These are phyloP conservation scores for Cercospora nicotianae DNA, from an alignment of 2,329 filamentous ascomycete genomes.

Conservation along the genomic window DNA sequence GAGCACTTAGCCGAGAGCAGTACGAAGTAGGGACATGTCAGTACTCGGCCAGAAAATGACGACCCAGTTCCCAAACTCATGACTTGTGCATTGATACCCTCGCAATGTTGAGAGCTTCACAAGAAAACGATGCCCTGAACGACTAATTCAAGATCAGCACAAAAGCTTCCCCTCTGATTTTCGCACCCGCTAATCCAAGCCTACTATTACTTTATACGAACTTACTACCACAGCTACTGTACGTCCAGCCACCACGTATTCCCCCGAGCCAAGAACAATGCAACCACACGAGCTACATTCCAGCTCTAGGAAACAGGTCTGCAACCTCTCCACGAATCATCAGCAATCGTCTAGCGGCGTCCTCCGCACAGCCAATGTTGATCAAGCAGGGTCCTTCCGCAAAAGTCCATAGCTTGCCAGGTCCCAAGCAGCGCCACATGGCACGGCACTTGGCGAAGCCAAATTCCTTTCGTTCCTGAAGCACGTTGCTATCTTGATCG, in stretches of 20 bases:
- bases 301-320: background rate
- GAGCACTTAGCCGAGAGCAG: background rate
- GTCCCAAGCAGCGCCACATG: background rate
- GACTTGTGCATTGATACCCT: too few species aligned
- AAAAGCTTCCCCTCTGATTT: background rate
- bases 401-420: conserved; percentile 5
- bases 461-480: background rate
- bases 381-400: conserved; percentile 7
- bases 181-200: background rate
- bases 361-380: conserved; percentile 2
- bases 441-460: conserved; percentile 5
- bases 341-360: background rate
- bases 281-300: background rate
- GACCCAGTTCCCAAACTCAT: too few species aligned
- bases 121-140: background rate
- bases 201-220: background rate
- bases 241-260: background rate
- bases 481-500: conserved; percentile 1
- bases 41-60: background rate
- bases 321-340: background rate
- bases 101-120: background rate
- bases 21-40: too few species aligned
- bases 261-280: background rate
- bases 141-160: background rate
- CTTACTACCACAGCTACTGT: background rate